phyloP scores from a whole-genome alignment of 2,329 filamentous ascomycete species.

The Acrocalymma vagum region DNA sequence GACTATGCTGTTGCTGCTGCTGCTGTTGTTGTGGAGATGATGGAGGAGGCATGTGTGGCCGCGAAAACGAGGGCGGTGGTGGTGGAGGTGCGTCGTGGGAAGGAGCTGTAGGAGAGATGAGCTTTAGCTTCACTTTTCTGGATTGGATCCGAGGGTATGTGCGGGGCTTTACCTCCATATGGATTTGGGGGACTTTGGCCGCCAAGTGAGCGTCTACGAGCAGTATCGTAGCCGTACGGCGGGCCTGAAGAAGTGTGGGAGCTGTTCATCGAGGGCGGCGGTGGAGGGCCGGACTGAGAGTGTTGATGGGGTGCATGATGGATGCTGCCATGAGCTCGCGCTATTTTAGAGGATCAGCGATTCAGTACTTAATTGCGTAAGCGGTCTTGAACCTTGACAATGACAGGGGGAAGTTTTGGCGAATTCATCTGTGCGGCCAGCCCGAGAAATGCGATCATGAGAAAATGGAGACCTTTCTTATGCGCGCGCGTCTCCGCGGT shows the following conservation, averaged over 20 bases:
- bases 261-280: constrained; percentile 44
- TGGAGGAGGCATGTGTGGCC: constrained; percentile 59
- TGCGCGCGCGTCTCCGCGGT: no score
- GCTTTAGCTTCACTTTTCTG: constrained; percentile 26
- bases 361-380: constrained; percentile 8
- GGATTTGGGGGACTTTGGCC: constrained; percentile 43
- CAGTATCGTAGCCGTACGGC: constrained; percentile 51
- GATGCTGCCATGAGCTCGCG: constrained; percentile 36
- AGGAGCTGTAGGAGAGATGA: constrained; percentile 40
- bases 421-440: constrained; percentile 26
- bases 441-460: constrained; percentile 19
- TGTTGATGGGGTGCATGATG: constrained; percentile 37
- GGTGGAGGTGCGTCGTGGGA: constrained; percentile 47
- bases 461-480: no score
- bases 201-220: constrained; percentile 54
- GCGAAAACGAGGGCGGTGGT: constrained; percentile 51
- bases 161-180: constrained; percentile 43
- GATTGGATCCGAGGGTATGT: constrained; percentile 6
- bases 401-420: constrained; percentile 27
- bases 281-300: constrained; percentile 38
- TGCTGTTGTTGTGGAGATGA: constrained; percentile 56
- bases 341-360: constrained; percentile 33
- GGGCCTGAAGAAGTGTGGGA: constrained; percentile 39
- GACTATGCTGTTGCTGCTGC: constrained; percentile 40
- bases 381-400: constrained; percentile 13